phyloP scores from a whole-genome alignment of 2,329 filamentous ascomycete genomes.

The Aspergillus candidus region DNA sequence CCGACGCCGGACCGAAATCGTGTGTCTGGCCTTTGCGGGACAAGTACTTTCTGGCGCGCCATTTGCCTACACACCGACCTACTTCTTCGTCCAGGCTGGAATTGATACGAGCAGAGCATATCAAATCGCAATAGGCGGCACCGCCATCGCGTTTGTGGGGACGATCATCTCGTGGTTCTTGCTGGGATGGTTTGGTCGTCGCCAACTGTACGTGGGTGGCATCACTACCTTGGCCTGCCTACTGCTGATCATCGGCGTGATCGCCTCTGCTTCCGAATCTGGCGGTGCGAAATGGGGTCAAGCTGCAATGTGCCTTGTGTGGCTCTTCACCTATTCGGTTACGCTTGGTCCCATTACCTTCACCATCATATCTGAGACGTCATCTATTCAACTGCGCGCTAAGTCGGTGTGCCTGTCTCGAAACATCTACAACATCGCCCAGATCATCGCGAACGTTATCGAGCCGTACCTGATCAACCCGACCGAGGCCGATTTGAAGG shows the following conservation, averaged over 20 bases:
- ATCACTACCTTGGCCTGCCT: conserved; percentile 23
- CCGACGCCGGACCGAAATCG: conserved; percentile 38
- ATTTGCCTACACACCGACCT: conserved; percentile 33
- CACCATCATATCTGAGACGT: conserved; percentile 47
- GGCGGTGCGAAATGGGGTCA: conserved; percentile 32
- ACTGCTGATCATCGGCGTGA: conserved; percentile 25
- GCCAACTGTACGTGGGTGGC: conserved; percentile 34
- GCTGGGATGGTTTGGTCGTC: conserved; percentile 34
- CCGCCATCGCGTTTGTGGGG: conserved; percentile 50
- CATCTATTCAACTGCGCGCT: conserved; percentile 47
- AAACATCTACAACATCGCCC: conserved; percentile 44
- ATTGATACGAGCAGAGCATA: conserved; percentile 29
- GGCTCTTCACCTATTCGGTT: conserved; percentile 50
- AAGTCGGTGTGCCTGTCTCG: conserved; percentile 52
- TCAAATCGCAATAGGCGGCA: conserved; percentile 39
- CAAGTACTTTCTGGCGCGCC: conserved; percentile 32
- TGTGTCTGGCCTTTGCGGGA: conserved; percentile 31
- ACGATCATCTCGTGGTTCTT: conserved; percentile 47
- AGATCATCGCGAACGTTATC: conserved; percentile 40
- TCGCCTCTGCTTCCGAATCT: conserved; percentile 19
- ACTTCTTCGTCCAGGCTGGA: conserved; percentile 39
- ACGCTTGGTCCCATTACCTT: conserved; percentile 51
- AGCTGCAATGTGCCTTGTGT: conserved; percentile 42
- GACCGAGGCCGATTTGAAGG: conserved; percentile 32
- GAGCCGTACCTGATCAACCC: conserved; percentile 32